Evolutionary conservation across 2,329 filamentous ascomycete genomes (phyloP).

Genomic region (Pyricularia sp.): DNA sequence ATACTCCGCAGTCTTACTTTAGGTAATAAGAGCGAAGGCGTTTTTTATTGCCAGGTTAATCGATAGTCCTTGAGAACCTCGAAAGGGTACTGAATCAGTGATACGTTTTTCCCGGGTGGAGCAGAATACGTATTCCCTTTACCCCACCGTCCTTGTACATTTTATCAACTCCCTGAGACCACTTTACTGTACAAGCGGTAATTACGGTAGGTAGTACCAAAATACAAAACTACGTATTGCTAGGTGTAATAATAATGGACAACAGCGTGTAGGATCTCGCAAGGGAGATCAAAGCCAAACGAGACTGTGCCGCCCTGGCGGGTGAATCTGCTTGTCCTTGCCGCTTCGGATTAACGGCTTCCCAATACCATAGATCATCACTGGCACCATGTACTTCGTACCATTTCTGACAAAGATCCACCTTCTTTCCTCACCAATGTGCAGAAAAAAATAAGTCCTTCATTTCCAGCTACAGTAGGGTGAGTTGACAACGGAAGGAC

Average conservation of each 20-base stretch:
- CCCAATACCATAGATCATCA: background rate
- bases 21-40: background rate
- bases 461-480: background rate
- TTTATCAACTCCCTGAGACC: background rate
- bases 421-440: background rate
- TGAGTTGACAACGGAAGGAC: background rate
- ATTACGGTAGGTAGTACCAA: background rate
- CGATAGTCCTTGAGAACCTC: background rate
- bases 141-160: too few relatives aligned
- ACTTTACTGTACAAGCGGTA: background rate
- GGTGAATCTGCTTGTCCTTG: background rate
- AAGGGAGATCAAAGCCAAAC: background rate
- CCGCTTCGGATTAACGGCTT: background rate
- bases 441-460: background rate
- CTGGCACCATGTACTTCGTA: background rate
- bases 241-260: too few relatives aligned
- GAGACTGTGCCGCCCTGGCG: background rate
- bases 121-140: background rate
- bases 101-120: background rate
- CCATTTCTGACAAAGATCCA: background rate
- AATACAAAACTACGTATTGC: background rate
- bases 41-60: background rate
- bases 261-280: background rate
- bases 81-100: background rate
- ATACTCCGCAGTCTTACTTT: background rate